Evolutionary conservation across 2,329 filamentous ascomycete genomes (phyloP).

Genomic region (Pseudocercospora vitis): DNA sequence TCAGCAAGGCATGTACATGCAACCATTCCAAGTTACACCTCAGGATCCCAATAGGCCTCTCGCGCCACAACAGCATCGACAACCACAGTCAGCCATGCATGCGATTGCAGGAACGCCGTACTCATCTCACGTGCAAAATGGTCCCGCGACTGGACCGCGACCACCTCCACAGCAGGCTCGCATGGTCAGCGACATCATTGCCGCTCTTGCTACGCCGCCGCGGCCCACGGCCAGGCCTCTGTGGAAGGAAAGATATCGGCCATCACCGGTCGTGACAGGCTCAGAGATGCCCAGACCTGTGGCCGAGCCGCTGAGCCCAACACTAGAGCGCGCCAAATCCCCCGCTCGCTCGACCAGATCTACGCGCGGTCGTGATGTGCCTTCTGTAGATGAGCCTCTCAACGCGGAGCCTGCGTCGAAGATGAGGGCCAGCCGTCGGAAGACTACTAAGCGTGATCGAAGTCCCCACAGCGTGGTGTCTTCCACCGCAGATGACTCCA

Average conservation of each 20-base stretch:
- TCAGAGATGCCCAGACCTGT: constrained; percentile 31
- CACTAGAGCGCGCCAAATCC: constrained; percentile 29
- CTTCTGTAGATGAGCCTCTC: constrained; percentile 19
- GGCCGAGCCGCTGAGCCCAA: constrained; percentile 39
- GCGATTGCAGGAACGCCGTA: constrained; percentile 20
- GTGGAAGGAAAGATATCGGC: constrained; percentile 35
- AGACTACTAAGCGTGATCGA: constrained; percentile 22
- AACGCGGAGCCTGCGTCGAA: constrained; percentile 18
- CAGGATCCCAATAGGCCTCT: constrained; percentile 41
- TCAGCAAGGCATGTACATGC: constrained; percentile 44
- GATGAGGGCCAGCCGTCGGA: constrained; percentile 18
- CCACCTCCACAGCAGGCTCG: constrained; percentile 21
- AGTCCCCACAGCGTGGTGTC: constrained; percentile 46
- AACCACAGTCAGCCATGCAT: constrained; percentile 20
- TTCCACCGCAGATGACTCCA: constrained; percentile 47
- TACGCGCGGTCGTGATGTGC: constrained; percentile 19
- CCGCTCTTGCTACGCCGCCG: constrained; percentile 33
- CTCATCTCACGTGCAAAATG: constrained; percentile 19
- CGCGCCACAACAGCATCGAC: constrained; percentile 25
- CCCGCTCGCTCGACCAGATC: constrained; percentile 17
- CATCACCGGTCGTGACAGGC: constrained; percentile 23
- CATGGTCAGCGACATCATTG: constrained; percentile 29
- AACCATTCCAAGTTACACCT: constrained; percentile 49
- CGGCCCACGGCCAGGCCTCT: constrained; percentile 24
- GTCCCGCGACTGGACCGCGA: constrained; percentile 31